These are phyloP conservation scores for Sugiyamaella pinicola DNA, from an alignment of 1,139 yeast species.

Conservation along the genomic window DNA sequence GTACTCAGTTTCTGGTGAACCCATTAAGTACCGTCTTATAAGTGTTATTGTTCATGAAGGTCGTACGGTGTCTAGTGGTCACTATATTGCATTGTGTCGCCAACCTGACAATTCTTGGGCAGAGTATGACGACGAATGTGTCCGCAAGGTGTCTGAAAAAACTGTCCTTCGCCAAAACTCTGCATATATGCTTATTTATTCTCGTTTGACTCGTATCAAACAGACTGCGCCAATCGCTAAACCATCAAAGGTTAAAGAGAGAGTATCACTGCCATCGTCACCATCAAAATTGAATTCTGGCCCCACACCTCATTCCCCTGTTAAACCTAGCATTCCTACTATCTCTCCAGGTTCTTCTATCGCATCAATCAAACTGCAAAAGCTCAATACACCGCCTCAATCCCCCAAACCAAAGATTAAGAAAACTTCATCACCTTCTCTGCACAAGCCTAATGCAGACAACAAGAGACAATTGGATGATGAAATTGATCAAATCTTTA, in stretches of 20 bases:
- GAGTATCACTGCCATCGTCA: neutral
- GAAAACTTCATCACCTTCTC: neutral
- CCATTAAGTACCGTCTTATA: constrained; percentile 70
- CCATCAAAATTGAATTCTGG: neutral
- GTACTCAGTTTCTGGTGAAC: constrained; percentile 51
- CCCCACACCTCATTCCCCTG: neutral
- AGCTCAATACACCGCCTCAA: neutral
- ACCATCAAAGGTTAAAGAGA: constrained; percentile 11
- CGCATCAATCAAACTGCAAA: neutral
- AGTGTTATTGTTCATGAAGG: constrained; percentile 95
- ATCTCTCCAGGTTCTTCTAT: neutral
- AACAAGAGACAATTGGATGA: constrained; percentile 25
- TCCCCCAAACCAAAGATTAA: constrained; percentile 1
- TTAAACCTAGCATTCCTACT: neutral
- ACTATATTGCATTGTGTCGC: constrained; percentile 85
- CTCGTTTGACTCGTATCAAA: constrained; percentile 41
- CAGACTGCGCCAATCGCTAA: constrained; percentile 9
- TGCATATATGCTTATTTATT: constrained; percentile 86
- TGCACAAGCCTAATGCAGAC: constrained; percentile 1
- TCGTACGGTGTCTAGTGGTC: constrained; percentile 88
- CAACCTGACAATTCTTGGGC: constrained; percentile 89
- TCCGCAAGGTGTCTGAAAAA: constrained; percentile 69
- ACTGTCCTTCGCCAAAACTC: constrained; percentile 76
- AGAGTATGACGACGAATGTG: constrained; percentile 89
- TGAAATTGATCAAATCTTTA: constrained; percentile 37